Evolutionary conservation across 202 grass and related monocot genomes (phyloP).

Genomic region (Digitaria exilis): DNA sequence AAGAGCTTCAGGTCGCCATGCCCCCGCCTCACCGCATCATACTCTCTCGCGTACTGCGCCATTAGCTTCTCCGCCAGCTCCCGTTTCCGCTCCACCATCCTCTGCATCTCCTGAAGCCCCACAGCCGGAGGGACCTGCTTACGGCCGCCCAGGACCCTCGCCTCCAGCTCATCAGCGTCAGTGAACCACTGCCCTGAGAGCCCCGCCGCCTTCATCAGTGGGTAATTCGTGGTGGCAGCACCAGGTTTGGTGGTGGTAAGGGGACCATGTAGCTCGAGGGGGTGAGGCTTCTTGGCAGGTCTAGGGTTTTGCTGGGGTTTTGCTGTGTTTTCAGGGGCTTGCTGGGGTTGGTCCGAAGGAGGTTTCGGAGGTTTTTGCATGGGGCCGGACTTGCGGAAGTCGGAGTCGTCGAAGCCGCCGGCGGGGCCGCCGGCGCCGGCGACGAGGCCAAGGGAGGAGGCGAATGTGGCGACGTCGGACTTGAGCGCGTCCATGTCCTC

Average conservation of each 20-base stretch:
- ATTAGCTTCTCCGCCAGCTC: slow-evolving; percentile 80
- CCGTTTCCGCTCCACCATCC: slow-evolving; percentile 61
- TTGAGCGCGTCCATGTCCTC: slow-evolving; percentile 65
- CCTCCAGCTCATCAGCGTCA: slow-evolving; percentile 70
- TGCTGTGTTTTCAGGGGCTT: slow-evolving; percentile 24
- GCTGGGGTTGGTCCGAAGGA: neutral
- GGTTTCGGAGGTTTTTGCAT: slow-evolving; percentile 55
- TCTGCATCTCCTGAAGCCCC: slow-evolving; percentile 68
- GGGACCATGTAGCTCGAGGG: slow-evolving; percentile 60
- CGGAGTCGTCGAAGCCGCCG: slow-evolving; percentile 94
- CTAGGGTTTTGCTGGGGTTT: slow-evolving; percentile 21
- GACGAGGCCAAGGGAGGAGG: slow-evolving; percentile 75
- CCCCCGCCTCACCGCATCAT: slow-evolving; percentile 56
- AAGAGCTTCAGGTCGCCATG: slow-evolving; percentile 78
- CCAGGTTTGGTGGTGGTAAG: neutral
- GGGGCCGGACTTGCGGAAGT: slow-evolving; percentile 78
- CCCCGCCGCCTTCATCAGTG: slow-evolving; percentile 62
- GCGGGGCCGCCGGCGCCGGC: slow-evolving; percentile 36
- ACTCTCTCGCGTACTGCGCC: slow-evolving; percentile 72
- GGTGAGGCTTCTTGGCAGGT: slow-evolving; percentile 72
- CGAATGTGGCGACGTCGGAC: slow-evolving; percentile 90
- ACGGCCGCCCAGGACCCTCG: slow-evolving; percentile 53
- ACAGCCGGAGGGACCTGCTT: slow-evolving; percentile 42
- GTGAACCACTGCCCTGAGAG: slow-evolving; percentile 73
- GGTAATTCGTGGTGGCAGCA: slow-evolving; percentile 42